Evolutionary conservation across 2,329 filamentous ascomycete species (phyloP).

Genomic region (Xylariaceae sp.): DNA sequence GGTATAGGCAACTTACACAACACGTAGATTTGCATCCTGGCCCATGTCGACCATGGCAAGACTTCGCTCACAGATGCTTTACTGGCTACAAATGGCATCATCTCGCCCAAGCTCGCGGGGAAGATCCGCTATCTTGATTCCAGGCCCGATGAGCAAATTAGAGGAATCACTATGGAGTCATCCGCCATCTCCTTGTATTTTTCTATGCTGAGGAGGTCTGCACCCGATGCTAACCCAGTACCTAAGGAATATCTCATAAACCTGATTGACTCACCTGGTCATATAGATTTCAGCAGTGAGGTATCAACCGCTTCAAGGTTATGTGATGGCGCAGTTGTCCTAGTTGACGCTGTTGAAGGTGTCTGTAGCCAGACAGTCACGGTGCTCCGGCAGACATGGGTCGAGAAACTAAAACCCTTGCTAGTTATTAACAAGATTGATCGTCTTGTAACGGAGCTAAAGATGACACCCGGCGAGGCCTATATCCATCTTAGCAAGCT

Average conservation of each 20-base stretch:
- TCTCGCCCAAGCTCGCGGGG: slow-evolving; percentile 92
- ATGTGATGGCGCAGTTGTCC: slow-evolving; percentile 88
- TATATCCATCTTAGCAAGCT: slow-evolving; percentile 85
- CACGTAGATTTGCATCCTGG: slow-evolving; percentile 82
- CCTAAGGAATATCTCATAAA: slow-evolving; percentile 93
- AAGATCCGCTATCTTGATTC: slow-evolving; percentile 98
- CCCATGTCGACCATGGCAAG: slow-evolving; percentile 97
- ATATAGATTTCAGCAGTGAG: slow-evolving; percentile 98
- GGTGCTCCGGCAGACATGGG: slow-evolving; percentile 90
- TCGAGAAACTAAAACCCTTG: slow-evolving; percentile 88
- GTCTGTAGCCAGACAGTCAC: slow-evolving; percentile 99
- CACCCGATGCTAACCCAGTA: slow-evolving; percentile 63
- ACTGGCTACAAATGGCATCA: slow-evolving; percentile 98
- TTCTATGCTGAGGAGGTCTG: slow-evolving; percentile 74
- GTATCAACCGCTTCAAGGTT: slow-evolving; percentile 92
- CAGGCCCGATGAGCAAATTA: slow-evolving; percentile 87
- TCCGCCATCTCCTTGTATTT: slow-evolving; percentile 97
- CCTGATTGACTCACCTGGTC: slow-evolving; percentile 93
- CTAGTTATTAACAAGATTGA: slow-evolving; percentile 99
- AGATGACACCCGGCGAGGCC: slow-evolving; percentile 86
- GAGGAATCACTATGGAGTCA: slow-evolving; percentile 99
- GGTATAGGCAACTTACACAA: slow-evolving; percentile 21
- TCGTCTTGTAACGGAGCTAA: slow-evolving; percentile 85
- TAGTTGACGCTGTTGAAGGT: slow-evolving; percentile 95
- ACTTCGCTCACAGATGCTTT: slow-evolving; percentile 94